These are phyloP conservation scores for Neospermospora avenae DNA, from an alignment of 2,329 filamentous ascomycete species.

Conservation along the genomic window DNA sequence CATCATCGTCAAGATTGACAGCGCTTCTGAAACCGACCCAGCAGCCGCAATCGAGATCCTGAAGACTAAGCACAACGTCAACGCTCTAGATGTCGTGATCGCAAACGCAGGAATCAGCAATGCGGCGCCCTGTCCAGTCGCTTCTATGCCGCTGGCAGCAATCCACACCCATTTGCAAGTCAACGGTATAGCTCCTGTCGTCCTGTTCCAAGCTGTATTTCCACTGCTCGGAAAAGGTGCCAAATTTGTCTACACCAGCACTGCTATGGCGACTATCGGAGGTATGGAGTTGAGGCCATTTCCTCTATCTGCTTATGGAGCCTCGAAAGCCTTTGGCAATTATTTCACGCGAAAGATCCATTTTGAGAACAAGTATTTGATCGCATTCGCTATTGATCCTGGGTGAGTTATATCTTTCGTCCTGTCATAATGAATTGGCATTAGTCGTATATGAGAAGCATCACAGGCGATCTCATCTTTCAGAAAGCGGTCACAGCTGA, in stretches of 20 bases:
- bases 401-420: constrained; percentile 5
- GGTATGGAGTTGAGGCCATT: constrained; percentile 2
- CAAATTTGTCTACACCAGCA: constrained; percentile 39
- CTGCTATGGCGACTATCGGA: constrained; percentile 18
- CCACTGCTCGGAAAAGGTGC: constrained; percentile 37
- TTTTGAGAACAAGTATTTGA: constrained; percentile 37
- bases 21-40: constrained; percentile 35
- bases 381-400: constrained; percentile 30
- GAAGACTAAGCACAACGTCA: constrained; percentile 36
- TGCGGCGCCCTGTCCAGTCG: background rate
- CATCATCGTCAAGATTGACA: constrained; percentile 44
- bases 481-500: background rate
- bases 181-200: constrained; percentile 42
- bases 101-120: constrained; percentile 47
- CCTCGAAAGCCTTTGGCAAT: constrained; percentile 39
- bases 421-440: too few relatives aligned
- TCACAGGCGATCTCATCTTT: too few relatives aligned
- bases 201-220: constrained; percentile 43
- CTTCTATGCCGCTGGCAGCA: background rate
- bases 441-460: background rate
- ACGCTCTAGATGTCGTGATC: constrained; percentile 47
- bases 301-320: constrained; percentile 38
- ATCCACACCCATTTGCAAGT: constrained; percentile 36
- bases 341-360: constrained; percentile 37
- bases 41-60: constrained; percentile 36